These are phyloP conservation scores for Salix purpurea DNA, from an alignment of 345 rosid species.

Conservation along the genomic window DNA sequence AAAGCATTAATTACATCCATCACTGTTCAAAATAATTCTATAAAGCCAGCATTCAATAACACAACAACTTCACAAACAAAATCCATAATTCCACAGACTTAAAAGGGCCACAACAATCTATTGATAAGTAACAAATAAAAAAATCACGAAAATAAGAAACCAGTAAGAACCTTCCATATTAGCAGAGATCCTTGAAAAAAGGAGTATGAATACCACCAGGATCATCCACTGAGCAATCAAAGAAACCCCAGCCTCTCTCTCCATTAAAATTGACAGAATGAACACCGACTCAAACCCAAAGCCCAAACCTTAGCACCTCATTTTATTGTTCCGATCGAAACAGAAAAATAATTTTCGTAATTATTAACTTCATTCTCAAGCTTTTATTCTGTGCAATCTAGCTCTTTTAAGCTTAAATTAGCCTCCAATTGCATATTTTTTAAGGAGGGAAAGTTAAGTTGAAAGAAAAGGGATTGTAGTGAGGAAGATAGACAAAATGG, in stretches of 20 bases:
- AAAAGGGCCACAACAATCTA: not conserved
- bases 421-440: too few relatives aligned
- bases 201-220: constrained; percentile 10
- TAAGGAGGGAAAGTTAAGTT: too few relatives aligned
- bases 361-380: too few relatives aligned
- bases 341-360: too few relatives aligned
- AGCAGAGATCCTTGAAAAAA: constrained; percentile 27
- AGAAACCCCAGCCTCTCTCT: constrained; percentile 11
- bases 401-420: too few relatives aligned
- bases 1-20: not conserved
- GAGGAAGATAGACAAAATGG: too few relatives aligned
- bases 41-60: not conserved
- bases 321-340: not conserved
- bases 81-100: not conserved
- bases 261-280: constrained; percentile 20
- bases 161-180: constrained; percentile 28
- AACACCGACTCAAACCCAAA: constrained; percentile 6
- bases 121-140: too few relatives aligned
- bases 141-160: not conserved
- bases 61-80: not conserved
- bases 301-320: constrained; percentile 8
- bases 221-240: constrained; percentile 16
- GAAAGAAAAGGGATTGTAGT: too few relatives aligned
- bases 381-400: too few relatives aligned
- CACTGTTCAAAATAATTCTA: not conserved